Percentiles rank a stretch among this genome's conserved stretches.
phyloP scores from a whole-genome alignment of 805 yeast species.

The Hanseniaspora lachancei region DNA sequence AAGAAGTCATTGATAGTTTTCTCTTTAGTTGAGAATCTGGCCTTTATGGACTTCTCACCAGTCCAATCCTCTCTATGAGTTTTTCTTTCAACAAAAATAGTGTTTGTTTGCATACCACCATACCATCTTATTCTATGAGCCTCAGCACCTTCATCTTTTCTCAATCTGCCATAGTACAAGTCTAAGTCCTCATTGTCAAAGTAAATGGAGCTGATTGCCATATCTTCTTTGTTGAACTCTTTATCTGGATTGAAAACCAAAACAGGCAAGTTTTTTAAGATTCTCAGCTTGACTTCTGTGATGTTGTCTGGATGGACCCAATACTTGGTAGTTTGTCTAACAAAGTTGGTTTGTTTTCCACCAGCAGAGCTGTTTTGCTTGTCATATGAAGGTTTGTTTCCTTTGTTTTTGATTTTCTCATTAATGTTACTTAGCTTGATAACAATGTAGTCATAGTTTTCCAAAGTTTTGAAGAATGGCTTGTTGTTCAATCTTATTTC shows the following conservation, averaged over 20 bases:
- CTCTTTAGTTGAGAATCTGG: conserved; percentile 86
- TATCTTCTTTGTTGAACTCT: conserved; percentile 87
- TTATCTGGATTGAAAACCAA: conserved; percentile 89
- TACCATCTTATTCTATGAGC: conserved; percentile 98
- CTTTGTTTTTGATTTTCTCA: conserved; percentile 88
- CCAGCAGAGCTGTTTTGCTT: conserved; percentile 64
- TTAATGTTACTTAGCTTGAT: conserved; percentile 80
- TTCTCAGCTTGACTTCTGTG: conserved; percentile 84
- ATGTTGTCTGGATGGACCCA: conserved; percentile 99
- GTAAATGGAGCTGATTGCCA: conserved; percentile 93
- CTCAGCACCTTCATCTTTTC: conserved; percentile 97
- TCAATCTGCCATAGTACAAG: conserved; percentile 81
- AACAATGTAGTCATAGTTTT: conserved; percentile 77
- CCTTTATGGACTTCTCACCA: conserved; percentile 98
- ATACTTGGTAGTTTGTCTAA: conserved; percentile 94
- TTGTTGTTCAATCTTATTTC: conserved; percentile 85
- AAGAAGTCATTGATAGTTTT: conserved; percentile 76
- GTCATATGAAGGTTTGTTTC: conserved; percentile 90
- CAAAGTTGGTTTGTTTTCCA: conserved; percentile 93
- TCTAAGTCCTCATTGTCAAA: conserved; percentile 84
- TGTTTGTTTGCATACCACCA: conserved; percentile 91
- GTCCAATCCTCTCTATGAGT: conserved; percentile 99
- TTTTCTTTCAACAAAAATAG: conserved; percentile 89
- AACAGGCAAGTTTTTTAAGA: conserved; percentile 90
- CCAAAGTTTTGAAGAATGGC: conserved; percentile 70